Base-by-base conservation (phyloP, 345 rosid genomes). In the Boechera divaricarpa region DNA sequence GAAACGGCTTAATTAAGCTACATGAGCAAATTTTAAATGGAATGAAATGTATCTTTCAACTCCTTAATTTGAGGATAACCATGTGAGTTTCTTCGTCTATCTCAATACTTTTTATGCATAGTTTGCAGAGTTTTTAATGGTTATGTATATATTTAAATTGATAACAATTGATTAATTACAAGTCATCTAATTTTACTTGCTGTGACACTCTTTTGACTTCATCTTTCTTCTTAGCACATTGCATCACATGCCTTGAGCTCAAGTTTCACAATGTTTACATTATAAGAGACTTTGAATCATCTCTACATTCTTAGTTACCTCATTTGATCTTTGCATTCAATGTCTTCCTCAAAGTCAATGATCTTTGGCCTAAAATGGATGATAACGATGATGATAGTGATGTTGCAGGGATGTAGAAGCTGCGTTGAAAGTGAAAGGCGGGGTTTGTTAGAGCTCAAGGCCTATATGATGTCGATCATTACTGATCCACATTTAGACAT, bases 371-470 rank as follows among this genome's bases (percentile, higher is more conserved):
- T 44, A 35, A 75, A 66, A 57, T 57, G 35, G 29, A 32, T 53
- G 8, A 13, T 61, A 57, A 61, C 51, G 58, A 57, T 62, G 70
- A 41, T 6, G 60, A 35, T 74, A 59, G 24, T 60, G 10, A 36
- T 36, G 39, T 38, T 44, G 53, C 78, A 66, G 26, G 52, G 21
- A 48, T 75, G 58, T 56, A 67, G 24, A 56, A n/a, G 78, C 42
- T 67, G 73, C 66, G 48, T 10, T 55, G 72, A 75, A 5, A 68
- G 69, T 41, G 81, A 82, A 61, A 82, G 63, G 4, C 28, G 4
- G 5, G 81, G 72, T 4, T 60, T 82, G 21, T 41, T 76, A 15
- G 63, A 82, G 54, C 44, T 76, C 56, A 79, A 76, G 53, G 10
- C 33, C 10, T 52, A 16, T 73, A 28, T 38, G 42, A 38, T 8